A percentile compares a stretch with the other conserved stretches of the same genome.
Conservation (phyloP, 306 rosid species). For the Astragalus membranaceus region DNA sequence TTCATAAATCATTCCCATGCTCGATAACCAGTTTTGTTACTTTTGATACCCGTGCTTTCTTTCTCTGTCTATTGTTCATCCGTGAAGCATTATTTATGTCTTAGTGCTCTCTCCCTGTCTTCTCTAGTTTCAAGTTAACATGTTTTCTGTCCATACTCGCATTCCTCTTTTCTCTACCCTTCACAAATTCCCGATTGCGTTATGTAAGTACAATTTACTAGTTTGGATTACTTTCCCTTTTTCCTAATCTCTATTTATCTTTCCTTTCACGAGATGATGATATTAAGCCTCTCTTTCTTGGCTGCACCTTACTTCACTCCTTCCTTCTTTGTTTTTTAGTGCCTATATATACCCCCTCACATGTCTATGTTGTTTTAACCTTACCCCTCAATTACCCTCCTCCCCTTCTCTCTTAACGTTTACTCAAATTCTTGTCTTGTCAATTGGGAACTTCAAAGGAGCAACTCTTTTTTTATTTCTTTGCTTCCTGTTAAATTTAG, state of each 20-base stretch:
- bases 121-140: not conserved
- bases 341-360: not conserved
- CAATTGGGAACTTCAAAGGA: not conserved
- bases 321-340: not conserved
- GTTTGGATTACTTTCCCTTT: not conserved
- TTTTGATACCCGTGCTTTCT: not conserved
- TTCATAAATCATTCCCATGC: not conserved
- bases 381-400: not conserved
- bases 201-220: not conserved
- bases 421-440: not conserved
- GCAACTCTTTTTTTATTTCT: not conserved
- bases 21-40: not conserved
- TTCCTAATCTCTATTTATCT: conserved; percentile 14
- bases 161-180: not conserved
- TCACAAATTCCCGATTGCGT: not conserved
- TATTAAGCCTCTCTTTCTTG: not conserved
- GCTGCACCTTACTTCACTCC: not conserved
- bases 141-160: not conserved
- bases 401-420: not conserved
- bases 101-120: not conserved
- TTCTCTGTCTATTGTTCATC: not conserved
- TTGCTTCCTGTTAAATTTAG: not conserved
- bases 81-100: not conserved
- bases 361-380: not conserved
- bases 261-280: conserved; percentile 50